Percentiles rank a stretch among this genome's conserved stretches.
phyloP scores from a whole-genome alignment of 2,329 filamentous ascomycete genomes.

The Pyrenophora teres region DNA sequence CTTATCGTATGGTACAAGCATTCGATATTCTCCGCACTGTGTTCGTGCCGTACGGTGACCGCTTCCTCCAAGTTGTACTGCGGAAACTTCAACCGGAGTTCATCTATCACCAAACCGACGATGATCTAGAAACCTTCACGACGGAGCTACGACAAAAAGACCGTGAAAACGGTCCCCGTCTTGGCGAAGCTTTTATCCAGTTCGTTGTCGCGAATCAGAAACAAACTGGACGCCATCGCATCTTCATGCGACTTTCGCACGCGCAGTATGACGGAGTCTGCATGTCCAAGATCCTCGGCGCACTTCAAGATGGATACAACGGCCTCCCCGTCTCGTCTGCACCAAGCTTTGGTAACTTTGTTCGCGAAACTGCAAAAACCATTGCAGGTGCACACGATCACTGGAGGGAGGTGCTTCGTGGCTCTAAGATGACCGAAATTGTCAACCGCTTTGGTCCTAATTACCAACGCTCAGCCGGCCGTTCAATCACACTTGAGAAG shows the following conservation, averaged over 20 bases:
- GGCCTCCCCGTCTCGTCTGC: conserved; percentile 38
- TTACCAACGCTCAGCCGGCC: conserved; percentile 37
- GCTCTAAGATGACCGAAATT: conserved; percentile 44
- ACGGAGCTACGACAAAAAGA: conserved; percentile 35
- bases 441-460: conserved; percentile 41
- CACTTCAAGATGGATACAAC: conserved; percentile 40
- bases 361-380: conserved; percentile 35
- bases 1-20: conserved; percentile 38
- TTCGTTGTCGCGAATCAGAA: conserved; percentile 41
- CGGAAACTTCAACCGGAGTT: conserved; percentile 40
- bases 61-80: conserved; percentile 42
- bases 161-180: conserved; percentile 34
- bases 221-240: conserved; percentile 33
- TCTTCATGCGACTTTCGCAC: conserved; percentile 43
- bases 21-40: conserved; percentile 45
- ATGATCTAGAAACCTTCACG: conserved; percentile 37
- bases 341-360: conserved; percentile 40
- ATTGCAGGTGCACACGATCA: conserved; percentile 38
- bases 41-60: conserved; percentile 41
- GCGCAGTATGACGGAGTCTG: conserved; percentile 45
- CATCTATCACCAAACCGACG: conserved; percentile 36
- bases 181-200: conserved; percentile 40
- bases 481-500: conserved; percentile 36
- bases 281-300: conserved; percentile 35
- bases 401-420: conserved; percentile 39